These are phyloP conservation scores for Juglanconis sp. DNA, from an alignment of 2,329 filamentous ascomycete species.

Conservation along the genomic window DNA sequence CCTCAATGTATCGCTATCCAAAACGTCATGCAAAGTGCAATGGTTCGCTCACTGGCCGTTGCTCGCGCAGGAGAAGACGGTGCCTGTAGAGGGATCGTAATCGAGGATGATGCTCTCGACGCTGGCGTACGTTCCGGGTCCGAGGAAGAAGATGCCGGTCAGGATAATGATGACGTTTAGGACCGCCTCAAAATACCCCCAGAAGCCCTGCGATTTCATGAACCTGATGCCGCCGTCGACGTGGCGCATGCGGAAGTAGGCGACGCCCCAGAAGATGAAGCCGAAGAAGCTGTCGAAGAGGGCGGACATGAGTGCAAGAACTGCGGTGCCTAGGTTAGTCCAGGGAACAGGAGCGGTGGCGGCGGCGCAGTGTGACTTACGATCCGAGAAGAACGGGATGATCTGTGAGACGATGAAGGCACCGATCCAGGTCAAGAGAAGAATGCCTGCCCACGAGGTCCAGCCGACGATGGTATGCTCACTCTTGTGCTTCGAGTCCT, in stretches of 20 bases:
- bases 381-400: constrained; percentile 87
- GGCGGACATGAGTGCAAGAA: constrained; percentile 74
- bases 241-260: constrained; percentile 72
- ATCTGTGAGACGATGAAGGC: constrained; percentile 90
- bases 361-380: constrained; percentile 39
- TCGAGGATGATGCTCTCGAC: constrained; percentile 73
- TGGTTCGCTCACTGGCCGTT: constrained; percentile 55
- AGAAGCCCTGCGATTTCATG: constrained; percentile 50
- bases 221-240: constrained; percentile 57
- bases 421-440: constrained; percentile 72
- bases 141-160: constrained; percentile 77
- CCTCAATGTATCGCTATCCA: no score
- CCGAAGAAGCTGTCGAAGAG: constrained; percentile 92
- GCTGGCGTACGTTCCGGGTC: constrained; percentile 75
- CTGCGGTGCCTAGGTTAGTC: constrained; percentile 28
- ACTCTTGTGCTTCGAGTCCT: constrained; percentile 73
- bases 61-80: constrained; percentile 70
- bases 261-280: constrained; percentile 91
- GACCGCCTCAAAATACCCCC: constrained; percentile 49
- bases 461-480: constrained; percentile 81
- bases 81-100: constrained; percentile 59
- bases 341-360: constrained; percentile 19
- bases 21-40: not conserved
- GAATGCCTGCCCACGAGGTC: constrained; percentile 72
- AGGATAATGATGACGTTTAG: constrained; percentile 72